Evolutionary conservation across 768 basidiomycete species (phyloP).

Genomic region (Leucocoprinus leucothites): DNA sequence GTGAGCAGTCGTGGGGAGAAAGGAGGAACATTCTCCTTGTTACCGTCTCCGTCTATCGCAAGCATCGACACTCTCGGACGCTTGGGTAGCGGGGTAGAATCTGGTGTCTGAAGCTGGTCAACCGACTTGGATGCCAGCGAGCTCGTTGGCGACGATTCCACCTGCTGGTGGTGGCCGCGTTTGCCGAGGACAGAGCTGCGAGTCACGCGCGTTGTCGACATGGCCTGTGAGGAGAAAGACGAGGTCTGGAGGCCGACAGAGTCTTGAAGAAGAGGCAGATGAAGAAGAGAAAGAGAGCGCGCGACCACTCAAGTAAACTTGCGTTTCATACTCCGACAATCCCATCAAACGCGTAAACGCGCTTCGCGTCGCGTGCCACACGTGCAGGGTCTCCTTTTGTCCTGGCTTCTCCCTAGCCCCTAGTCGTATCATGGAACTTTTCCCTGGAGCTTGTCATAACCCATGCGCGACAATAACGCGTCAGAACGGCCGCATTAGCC

Average conservation of each 20-base stretch:
- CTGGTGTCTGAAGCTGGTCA: conserved; percentile 54
- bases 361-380: conserved; percentile 9
- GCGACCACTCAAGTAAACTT: conserved; percentile 8
- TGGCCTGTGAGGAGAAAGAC: conserved; percentile 19
- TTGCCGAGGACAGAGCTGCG: conserved; percentile 54
- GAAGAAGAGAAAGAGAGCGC: conserved; percentile 13
- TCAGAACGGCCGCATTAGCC: too few species aligned
- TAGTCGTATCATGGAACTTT: too few species aligned
- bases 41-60: conserved; percentile 51
- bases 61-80: conserved; percentile 50
- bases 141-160: conserved; percentile 23
- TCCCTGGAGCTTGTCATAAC: too few species aligned
- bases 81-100: conserved; percentile 63
- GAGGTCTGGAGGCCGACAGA: conserved; percentile 5
- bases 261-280: conserved; percentile 5
- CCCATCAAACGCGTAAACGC: conserved; percentile 15
- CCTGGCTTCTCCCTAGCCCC: too few species aligned
- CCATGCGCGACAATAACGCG: too few species aligned
- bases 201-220: conserved; percentile 40
- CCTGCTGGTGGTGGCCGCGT: conserved; percentile 37
- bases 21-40: conserved; percentile 82
- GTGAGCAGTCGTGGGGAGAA: conserved; percentile 37
- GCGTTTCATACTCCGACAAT: conserved; percentile 10
- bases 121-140: conserved; percentile 25
- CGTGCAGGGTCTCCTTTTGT: neutral